Evolutionary conservation across 345 rosid genomes (phyloP).

Genomic region (Aquilaria sinensis): DNA sequence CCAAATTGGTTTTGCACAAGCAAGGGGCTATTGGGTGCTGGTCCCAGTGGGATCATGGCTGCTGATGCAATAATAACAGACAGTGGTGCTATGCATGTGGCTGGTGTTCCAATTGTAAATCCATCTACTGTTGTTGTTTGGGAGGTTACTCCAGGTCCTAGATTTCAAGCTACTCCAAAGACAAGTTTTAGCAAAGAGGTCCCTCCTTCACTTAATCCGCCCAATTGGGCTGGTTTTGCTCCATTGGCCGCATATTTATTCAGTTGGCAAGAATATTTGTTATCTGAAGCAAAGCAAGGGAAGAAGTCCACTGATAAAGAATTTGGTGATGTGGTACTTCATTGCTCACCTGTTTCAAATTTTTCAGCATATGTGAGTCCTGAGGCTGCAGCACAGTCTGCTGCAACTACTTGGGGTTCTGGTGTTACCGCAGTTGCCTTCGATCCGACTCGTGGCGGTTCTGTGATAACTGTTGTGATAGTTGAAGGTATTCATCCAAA

Average conservation of each 20-base stretch:
- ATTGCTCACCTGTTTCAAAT: slow-evolving; percentile 97
- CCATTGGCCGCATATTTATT: slow-evolving; percentile 94
- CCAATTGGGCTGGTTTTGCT: slow-evolving; percentile 95
- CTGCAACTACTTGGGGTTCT: slow-evolving; percentile 99
- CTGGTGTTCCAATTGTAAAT: slow-evolving; percentile 98
- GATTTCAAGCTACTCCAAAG: slow-evolving; percentile 75
- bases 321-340: slow-evolving; percentile 56
- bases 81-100: slow-evolving; percentile 97
- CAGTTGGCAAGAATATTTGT: slow-evolving; percentile 93
- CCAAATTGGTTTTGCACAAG: slow-evolving; percentile 94
- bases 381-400: slow-evolving; percentile 96
- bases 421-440: slow-evolving; percentile 99
- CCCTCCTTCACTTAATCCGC: slow-evolving; percentile 84
- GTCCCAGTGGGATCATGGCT: slow-evolving; percentile 99
- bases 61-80: slow-evolving; percentile 98
- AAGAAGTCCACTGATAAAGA: slow-evolving; percentile 65
- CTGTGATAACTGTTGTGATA: slow-evolving; percentile 95
- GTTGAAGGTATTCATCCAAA: slow-evolving; percentile 72
- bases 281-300: slow-evolving; percentile 76
- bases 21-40: slow-evolving; percentile 98
- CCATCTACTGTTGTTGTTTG: slow-evolving; percentile 99
- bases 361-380: slow-evolving; percentile 99
- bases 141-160: slow-evolving; percentile 99
- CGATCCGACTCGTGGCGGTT: slow-evolving; percentile 98
- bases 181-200: slow-evolving; percentile 53